phyloP scores from a whole-genome alignment of 371 early-diverging fungal genomes.

The Rhizopus arrhizus region DNA sequence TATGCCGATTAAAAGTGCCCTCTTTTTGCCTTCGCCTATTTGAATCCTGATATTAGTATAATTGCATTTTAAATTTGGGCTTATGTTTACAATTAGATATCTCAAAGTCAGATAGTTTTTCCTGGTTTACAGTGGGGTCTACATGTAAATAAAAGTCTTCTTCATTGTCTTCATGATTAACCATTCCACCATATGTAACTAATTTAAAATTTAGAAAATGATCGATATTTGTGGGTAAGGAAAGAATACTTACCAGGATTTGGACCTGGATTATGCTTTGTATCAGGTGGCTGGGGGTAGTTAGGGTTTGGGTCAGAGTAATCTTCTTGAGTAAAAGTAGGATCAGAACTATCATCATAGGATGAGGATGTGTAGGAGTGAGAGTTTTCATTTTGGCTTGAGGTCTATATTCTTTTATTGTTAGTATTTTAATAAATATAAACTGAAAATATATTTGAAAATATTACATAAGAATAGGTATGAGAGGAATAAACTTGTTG shows the following conservation, averaged over 20 bases:
- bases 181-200: slow-evolving; percentile 34
- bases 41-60: neutral
- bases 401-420: slow-evolving; percentile 4
- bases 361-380: slow-evolving; percentile 3
- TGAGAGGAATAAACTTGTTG: slow-evolving; percentile 1
- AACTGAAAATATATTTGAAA: neutral
- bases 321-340: slow-evolving; percentile 20
- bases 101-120: slow-evolving; percentile 44
- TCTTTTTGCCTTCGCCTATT: slow-evolving; percentile 65
- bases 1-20: slow-evolving; percentile 90
- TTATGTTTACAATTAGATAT: slow-evolving; percentile 69
- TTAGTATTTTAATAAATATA: no score
- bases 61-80: no score
- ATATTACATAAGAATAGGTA: slow-evolving; percentile 9
- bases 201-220: neutral
- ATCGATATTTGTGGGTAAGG: no score
- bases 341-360: slow-evolving; percentile 17
- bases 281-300: slow-evolving; percentile 33
- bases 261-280: slow-evolving; percentile 33
- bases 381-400: slow-evolving; percentile 10
- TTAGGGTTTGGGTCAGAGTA: slow-evolving; percentile 23
- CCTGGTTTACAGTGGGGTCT: slow-evolving; percentile 32
- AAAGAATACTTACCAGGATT: slow-evolving; percentile 23
- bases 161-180: slow-evolving; percentile 12
- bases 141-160: slow-evolving; percentile 36